Conservation (phyloP, 345 rosid species). For the Citrus cavaleriei region DNA sequence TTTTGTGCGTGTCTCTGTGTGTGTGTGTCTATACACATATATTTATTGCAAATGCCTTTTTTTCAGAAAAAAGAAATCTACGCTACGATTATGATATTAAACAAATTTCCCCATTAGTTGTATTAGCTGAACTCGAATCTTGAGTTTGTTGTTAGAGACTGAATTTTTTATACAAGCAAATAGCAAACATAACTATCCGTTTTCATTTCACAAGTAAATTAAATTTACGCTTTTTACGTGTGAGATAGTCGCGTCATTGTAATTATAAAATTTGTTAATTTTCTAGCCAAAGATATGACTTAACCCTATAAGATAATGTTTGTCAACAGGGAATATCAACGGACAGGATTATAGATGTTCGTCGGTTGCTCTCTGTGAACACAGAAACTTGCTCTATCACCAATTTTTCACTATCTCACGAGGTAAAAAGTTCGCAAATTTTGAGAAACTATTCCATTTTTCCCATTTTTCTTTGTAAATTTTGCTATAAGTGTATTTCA, state of each 20-base stretch:
- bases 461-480: too few species aligned
- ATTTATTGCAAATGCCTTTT: too few species aligned
- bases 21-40: too few species aligned
- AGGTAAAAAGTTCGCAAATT: conserved; percentile 34
- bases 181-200: too few species aligned
- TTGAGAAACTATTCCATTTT: background rate
- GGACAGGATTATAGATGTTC: conserved; percentile 89
- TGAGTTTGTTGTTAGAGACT: background rate
- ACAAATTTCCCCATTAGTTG: background rate
- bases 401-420: conserved; percentile 72
- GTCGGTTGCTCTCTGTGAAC: conserved; percentile 73
- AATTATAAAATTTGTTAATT: too few species aligned
- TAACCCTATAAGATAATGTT: background rate
- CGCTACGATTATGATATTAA: background rate
- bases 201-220: too few species aligned
- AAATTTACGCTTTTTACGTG: too few species aligned
- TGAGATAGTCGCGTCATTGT: too few species aligned
- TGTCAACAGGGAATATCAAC: conserved; percentile 84
- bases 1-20: too few species aligned
- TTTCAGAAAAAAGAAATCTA: too few species aligned
- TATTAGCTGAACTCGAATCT: background rate
- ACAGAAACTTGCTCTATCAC: conserved; percentile 73
- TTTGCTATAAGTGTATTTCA: too few species aligned
- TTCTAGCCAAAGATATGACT: background rate
- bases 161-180: background rate